These are phyloP conservation scores for Penicillium sp. DNA, from an alignment of 2,329 filamentous ascomycete genomes.

Conservation along the genomic window DNA sequence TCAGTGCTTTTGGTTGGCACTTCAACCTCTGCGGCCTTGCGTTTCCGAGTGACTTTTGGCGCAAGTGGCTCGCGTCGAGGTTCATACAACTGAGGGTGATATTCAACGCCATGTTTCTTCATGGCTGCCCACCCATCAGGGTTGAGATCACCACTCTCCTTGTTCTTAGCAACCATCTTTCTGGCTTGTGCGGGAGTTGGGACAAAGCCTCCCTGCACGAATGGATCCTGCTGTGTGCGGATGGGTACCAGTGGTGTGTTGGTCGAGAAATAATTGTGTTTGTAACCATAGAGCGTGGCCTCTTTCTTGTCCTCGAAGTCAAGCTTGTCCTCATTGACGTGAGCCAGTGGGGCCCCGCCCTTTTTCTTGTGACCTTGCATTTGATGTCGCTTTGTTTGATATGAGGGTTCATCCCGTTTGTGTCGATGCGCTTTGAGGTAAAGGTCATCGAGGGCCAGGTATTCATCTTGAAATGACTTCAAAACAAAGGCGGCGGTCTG, in stretches of 20 bases:
- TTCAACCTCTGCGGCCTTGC: constrained; percentile 39
- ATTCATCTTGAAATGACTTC: constrained; percentile 59
- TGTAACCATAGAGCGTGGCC: constrained; percentile 60
- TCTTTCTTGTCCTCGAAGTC: constrained; percentile 61
- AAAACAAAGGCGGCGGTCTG: constrained; percentile 54
- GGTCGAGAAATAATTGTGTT: constrained; percentile 50
- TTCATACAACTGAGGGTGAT: constrained; percentile 38
- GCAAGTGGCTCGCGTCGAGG: constrained; percentile 28
- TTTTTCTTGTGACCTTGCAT: constrained; percentile 20
- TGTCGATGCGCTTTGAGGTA: constrained; percentile 50
- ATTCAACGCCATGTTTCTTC: constrained; percentile 37
- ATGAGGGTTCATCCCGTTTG: constrained; percentile 25
- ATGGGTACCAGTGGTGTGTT: constrained; percentile 38
- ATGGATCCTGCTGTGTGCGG: constrained; percentile 52
- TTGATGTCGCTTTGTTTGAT: constrained; percentile 39
- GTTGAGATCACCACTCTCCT: constrained; percentile 37
- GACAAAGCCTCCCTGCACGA: constrained; percentile 51
- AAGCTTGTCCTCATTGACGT: constrained; percentile 14
- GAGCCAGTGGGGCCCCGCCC: constrained; percentile 17
- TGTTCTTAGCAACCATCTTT: constrained; percentile 39
- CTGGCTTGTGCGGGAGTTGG: constrained; percentile 44
- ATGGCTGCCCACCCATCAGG: constrained; percentile 43
- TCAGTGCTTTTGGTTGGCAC: constrained; percentile 25
- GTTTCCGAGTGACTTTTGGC: constrained; percentile 36
- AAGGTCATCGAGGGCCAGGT: constrained; percentile 50